phyloP scores from a whole-genome alignment of 202 grass and related monocot genomes.

The Panicum hallii region DNA sequence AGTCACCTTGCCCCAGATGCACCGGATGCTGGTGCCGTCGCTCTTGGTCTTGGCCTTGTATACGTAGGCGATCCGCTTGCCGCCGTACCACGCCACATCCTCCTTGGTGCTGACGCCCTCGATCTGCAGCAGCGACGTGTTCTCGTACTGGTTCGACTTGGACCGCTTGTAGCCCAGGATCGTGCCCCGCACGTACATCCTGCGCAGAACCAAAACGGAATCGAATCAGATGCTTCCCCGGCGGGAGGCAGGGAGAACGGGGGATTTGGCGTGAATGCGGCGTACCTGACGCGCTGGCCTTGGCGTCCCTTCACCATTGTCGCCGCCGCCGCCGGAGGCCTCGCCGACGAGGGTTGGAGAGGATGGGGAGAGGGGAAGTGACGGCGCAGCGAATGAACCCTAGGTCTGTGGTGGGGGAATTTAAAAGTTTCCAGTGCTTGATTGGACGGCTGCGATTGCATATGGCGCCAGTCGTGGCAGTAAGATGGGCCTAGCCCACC shows the following conservation, averaged over 20 bases:
- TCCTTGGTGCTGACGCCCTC: conserved; percentile 82
- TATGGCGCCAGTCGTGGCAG: neutral
- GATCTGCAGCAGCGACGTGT: conserved; percentile 72
- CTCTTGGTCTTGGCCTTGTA: conserved; percentile 90
- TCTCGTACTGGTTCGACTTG: conserved; percentile 73
- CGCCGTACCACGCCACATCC: conserved; percentile 75
- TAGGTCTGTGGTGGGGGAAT: conserved; percentile 19
- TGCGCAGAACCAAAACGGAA: neutral
- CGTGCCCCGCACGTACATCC: conserved; percentile 69
- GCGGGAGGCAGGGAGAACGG: no score
- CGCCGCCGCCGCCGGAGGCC: conserved; percentile 17
- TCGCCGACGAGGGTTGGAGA: neutral
- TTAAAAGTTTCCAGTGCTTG: conserved; percentile 31
- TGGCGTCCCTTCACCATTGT: conserved; percentile 63
- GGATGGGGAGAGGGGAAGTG: neutral
- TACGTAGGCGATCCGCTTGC: conserved; percentile 76
- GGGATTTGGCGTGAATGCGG: no score
- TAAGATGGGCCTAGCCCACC: neutral
- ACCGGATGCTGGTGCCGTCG: conserved; percentile 51
- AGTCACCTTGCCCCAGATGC: conserved; percentile 82
- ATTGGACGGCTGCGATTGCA: conserved; percentile 32
- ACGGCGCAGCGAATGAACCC: conserved; percentile 45
- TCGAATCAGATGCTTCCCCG: neutral
- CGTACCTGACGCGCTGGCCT: conserved; percentile 48
- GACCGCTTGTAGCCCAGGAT: conserved; percentile 79